Evolutionary conservation across 2,329 filamentous ascomycete genomes (phyloP).

Genomic region (Neonectria punicea): DNA sequence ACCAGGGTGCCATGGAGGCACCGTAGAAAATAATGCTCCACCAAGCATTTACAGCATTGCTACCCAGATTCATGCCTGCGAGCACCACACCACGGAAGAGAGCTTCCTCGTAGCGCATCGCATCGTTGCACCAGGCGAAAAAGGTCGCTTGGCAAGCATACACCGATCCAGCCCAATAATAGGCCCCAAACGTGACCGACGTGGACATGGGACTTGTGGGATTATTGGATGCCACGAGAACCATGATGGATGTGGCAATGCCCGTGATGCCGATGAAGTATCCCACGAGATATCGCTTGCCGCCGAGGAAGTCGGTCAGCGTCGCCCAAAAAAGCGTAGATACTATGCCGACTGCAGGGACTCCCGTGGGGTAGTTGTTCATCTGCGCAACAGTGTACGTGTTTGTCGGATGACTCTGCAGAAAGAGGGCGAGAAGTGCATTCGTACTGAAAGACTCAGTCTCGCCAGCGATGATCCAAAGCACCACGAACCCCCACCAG

Average conservation of each 20-base stretch:
- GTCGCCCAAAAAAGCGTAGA: slow-evolving; percentile 77
- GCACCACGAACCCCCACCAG: slow-evolving; percentile 72
- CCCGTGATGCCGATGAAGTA: slow-evolving; percentile 76
- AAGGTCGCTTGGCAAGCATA: slow-evolving; percentile 81
- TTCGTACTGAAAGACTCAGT: slow-evolving; percentile 78
- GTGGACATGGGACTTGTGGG: slow-evolving; percentile 56
- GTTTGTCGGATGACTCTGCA: slow-evolving; percentile 58
- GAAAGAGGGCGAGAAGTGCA: slow-evolving; percentile 62
- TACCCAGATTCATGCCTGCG: slow-evolving; percentile 77
- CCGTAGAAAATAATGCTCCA: slow-evolving; percentile 79
- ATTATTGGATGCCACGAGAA: slow-evolving; percentile 62
- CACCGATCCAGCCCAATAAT: slow-evolving; percentile 76
- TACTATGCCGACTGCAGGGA: slow-evolving; percentile 66
- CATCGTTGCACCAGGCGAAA: slow-evolving; percentile 81
- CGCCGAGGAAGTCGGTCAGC: slow-evolving; percentile 71
- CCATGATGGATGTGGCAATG: slow-evolving; percentile 69
- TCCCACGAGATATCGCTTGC: slow-evolving; percentile 72
- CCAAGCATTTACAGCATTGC: slow-evolving; percentile 76
- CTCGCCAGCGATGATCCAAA: slow-evolving; percentile 78
- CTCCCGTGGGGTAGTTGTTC: slow-evolving; percentile 67
- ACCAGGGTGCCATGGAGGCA: slow-evolving; percentile 73
- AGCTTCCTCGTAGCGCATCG: slow-evolving; percentile 71
- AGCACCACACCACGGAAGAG: slow-evolving; percentile 74
- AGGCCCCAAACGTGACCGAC: slow-evolving; percentile 69
- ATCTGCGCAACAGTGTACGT: slow-evolving; percentile 59